These are phyloP conservation scores for Aspergillus ochraceoroseus DNA, from an alignment of 2,329 filamentous ascomycete species.

Conservation along the genomic window DNA sequence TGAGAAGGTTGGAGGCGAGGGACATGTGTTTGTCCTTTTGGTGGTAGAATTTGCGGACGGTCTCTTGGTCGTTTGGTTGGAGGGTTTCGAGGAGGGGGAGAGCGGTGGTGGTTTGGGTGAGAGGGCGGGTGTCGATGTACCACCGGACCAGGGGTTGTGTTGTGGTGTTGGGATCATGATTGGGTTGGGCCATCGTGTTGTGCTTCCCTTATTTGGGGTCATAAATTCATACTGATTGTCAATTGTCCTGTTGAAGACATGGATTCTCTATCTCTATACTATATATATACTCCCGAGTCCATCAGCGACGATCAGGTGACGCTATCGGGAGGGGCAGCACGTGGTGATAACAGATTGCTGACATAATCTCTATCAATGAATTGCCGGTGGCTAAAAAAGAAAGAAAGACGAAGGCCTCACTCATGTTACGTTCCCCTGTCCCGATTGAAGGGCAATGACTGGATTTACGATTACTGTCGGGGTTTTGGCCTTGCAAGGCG, in stretches of 20 bases:
- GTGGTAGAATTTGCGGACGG: constrained; percentile 49
- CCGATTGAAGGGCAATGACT: constrained; percentile 22
- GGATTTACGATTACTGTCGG: constrained; percentile 52
- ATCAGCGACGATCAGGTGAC: too few species aligned
- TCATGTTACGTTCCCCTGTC: not conserved
- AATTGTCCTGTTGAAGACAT: too few species aligned
- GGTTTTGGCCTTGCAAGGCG: constrained; percentile 78
- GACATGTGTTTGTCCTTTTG: constrained; percentile 57
- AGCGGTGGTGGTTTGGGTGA: constrained; percentile 21
- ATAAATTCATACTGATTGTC: not conserved
- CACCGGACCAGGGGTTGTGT: constrained; percentile 36
- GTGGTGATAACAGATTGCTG: constrained; percentile 13
- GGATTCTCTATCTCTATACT: too few species aligned
- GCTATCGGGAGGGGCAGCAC: constrained; percentile 15
- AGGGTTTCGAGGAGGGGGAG: constrained; percentile 43
- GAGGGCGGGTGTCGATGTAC: constrained; percentile 43
- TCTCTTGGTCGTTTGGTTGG: constrained; percentile 47
- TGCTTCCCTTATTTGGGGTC: not conserved
- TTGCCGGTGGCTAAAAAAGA: constrained; percentile 8
- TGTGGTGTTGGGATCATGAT: not conserved
- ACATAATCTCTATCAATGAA: constrained; percentile 6
- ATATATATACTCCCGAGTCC: too few species aligned
- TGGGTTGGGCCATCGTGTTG: constrained; percentile 10
- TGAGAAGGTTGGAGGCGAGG: constrained; percentile 57
- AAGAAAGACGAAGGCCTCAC: not conserved